Percentiles rank a stretch among this genome's conserved stretches.
Evolutionary conservation across 352 stramenopile species (phyloP).

Genomic region (Phytophthora fragariaefolia): DNA sequence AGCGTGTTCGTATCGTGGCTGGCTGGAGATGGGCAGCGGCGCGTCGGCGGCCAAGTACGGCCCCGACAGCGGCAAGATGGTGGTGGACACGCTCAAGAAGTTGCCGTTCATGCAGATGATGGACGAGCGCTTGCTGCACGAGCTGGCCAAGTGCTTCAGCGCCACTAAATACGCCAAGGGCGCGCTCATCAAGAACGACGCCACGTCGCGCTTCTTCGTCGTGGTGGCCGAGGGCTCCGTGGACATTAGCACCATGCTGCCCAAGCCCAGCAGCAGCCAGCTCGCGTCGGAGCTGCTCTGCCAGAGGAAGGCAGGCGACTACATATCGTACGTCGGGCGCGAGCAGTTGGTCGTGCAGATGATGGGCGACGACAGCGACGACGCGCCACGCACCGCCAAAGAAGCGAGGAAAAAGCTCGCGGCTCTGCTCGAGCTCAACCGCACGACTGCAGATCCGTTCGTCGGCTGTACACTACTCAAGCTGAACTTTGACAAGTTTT

Average conservation of each 20-base stretch:
- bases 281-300: conserved; percentile 64
- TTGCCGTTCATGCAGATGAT: conserved; percentile 75
- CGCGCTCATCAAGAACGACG: conserved; percentile 54
- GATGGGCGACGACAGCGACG: conserved; percentile 38
- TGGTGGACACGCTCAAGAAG: conserved; percentile 56
- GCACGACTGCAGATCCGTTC: conserved; percentile 56
- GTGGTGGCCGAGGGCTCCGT: conserved; percentile 63
- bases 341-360: conserved; percentile 59
- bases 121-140: conserved; percentile 53
- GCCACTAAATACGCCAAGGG: conserved; percentile 52
- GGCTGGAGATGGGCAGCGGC: conserved; percentile 18
- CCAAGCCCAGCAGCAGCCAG: conserved; percentile 50
- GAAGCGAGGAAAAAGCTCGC: conserved; percentile 56
- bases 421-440: conserved; percentile 66
- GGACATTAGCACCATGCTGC: conserved; percentile 62
- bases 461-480: conserved; percentile 66
- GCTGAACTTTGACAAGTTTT: conserved; percentile 59
- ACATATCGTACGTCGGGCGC: conserved; percentile 59
- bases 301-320: conserved; percentile 60
- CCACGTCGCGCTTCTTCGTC: conserved; percentile 51
- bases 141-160: conserved; percentile 69
- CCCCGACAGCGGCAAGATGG: conserved; percentile 28
- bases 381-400: conserved; percentile 26
- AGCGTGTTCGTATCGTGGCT: too few species aligned
- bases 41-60: conserved; percentile 25